Evolutionary conservation across 148 eudicot genomes (phyloP), one percentile per base, ranked within the genome.

Genomic region (Chenopodium formosanum): DNA sequence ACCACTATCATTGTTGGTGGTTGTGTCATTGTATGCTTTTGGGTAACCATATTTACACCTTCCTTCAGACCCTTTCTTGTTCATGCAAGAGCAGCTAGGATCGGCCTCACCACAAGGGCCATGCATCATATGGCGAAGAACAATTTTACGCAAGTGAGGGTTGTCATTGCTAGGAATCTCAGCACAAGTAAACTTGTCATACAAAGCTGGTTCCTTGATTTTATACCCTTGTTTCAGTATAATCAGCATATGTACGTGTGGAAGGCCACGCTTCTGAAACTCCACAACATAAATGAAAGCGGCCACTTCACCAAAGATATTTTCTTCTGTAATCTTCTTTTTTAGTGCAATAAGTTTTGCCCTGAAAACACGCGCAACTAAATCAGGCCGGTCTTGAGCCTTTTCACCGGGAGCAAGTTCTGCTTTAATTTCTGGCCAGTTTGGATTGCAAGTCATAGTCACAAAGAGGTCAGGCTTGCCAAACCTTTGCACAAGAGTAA

Each of bases 381-480:
- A 10, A 50, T 69, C 75, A 0, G 75, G 66, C 20, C 66, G 17
- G 0, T 69, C 13, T 6, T 70, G 52, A 1, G 20, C 27, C 0
- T 11, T 9, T 22, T 79, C 77, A 14, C 60, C 27, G 0, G 14
- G 20, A 2, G 0, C 11, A 1, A 76, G 12, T 11, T 69, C 27
- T 19, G 20, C n/a, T 16, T 67, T 69, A 0, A 50, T 76, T 25
- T 76, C 69, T 0, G 44, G 58, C 80, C 74, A 82, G 0, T 74
- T 78, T 0, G 80, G 82, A 44, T 79, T 79, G 12, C 80, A 75
- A 83, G 0, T 31, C 40, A 37, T 37, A 37, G 40, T 37, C 0
- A 37, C 40, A 37, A 37, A 37, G 40, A 37, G 40, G 7, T 83
- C 86, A 0, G 75, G 80, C 14, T 83, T 79, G 19, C 79, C 78